phyloP scores from a whole-genome alignment of 1,284 basidiomycete species.

The Ustilago hordei region DNA sequence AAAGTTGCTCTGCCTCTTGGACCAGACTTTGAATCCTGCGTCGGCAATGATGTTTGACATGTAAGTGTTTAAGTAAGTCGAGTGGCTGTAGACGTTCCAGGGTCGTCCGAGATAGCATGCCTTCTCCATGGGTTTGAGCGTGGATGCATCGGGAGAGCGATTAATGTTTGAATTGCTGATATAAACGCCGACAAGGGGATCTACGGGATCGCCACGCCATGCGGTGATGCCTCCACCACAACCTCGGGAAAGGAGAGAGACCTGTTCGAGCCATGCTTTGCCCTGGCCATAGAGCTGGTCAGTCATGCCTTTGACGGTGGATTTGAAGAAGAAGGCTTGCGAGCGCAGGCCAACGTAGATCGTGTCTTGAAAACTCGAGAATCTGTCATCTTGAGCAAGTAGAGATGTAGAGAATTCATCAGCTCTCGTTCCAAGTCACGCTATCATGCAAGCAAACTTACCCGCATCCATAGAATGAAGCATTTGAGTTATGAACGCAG shows the following conservation, averaged over 20 bases:
- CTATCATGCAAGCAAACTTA: background rate
- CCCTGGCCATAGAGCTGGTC: slow-evolving; percentile 42
- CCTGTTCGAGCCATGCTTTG: slow-evolving; percentile 43
- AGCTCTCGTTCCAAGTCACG: background rate
- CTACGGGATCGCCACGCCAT: slow-evolving; percentile 36
- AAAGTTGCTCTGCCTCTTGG: slow-evolving; percentile 13
- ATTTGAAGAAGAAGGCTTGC: slow-evolving; percentile 30
- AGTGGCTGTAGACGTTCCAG: slow-evolving; percentile 27
- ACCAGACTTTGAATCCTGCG: slow-evolving; percentile 34
- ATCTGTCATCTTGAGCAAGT: background rate
- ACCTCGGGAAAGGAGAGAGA: slow-evolving; percentile 25
- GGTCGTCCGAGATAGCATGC: slow-evolving; percentile 32
- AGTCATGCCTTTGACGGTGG: slow-evolving; percentile 37
- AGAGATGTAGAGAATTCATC: background rate
- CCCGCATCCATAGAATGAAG: slow-evolving; percentile 36
- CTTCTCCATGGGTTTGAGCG: slow-evolving; percentile 1
- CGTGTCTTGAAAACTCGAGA: slow-evolving; percentile 43
- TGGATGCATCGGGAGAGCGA: slow-evolving; percentile 19
- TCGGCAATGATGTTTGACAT: slow-evolving; percentile 31
- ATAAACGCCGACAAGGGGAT: slow-evolving; percentile 29
- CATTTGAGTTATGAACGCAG: slow-evolving; percentile 26
- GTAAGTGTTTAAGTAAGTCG: slow-evolving; percentile 30
- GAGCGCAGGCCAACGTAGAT: slow-evolving; percentile 17
- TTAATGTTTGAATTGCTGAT: slow-evolving; percentile 34
- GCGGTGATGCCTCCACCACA: slow-evolving; percentile 42